phyloP scores from a whole-genome alignment of 2,329 filamentous ascomycete genomes.

The Phoma herbarum region DNA sequence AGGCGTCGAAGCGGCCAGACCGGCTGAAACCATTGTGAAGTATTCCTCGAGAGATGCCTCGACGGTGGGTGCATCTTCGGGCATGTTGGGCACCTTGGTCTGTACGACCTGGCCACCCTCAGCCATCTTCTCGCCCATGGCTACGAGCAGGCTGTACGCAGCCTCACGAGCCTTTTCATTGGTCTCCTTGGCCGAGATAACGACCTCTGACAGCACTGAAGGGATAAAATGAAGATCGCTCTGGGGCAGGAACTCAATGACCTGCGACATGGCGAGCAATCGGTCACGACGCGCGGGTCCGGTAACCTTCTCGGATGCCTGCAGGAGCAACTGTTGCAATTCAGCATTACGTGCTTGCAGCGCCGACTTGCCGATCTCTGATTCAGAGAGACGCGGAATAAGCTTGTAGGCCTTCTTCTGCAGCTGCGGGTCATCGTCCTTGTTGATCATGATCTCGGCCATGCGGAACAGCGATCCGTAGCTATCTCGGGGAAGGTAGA shows the following conservation, averaged over 20 bases:
- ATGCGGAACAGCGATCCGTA: slow-evolving; percentile 88
- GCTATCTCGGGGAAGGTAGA: slow-evolving; percentile 88
- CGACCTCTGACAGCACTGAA: slow-evolving; percentile 88
- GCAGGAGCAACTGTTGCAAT: slow-evolving; percentile 81
- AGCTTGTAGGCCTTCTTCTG: slow-evolving; percentile 99
- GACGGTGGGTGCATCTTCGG: slow-evolving; percentile 77
- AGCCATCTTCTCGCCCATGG: slow-evolving; percentile 85
- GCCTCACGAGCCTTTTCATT: slow-evolving; percentile 92
- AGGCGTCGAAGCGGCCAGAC: slow-evolving; percentile 88
- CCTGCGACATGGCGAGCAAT: slow-evolving; percentile 79
- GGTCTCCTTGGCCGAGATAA: slow-evolving; percentile 96
- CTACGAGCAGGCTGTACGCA: slow-evolving; percentile 88
- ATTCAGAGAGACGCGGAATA: slow-evolving; percentile 87
- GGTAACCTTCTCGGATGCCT: slow-evolving; percentile 83
- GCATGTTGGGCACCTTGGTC: slow-evolving; percentile 87
- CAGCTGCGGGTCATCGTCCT: slow-evolving; percentile 84
- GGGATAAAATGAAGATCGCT: slow-evolving; percentile 92
- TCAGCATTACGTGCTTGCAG: slow-evolving; percentile 78
- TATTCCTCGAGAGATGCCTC: slow-evolving; percentile 90
- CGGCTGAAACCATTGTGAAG: slow-evolving; percentile 97
- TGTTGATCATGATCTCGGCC: slow-evolving; percentile 81
- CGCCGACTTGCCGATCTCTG: slow-evolving; percentile 77
- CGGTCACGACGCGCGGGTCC: slow-evolving; percentile 87
- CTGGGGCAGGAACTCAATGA: slow-evolving; percentile 80
- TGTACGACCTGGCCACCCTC: slow-evolving; percentile 81